Conservation (phyloP, 176 grass and related monocot species). For the Urochloa ruziziensis region DNA sequence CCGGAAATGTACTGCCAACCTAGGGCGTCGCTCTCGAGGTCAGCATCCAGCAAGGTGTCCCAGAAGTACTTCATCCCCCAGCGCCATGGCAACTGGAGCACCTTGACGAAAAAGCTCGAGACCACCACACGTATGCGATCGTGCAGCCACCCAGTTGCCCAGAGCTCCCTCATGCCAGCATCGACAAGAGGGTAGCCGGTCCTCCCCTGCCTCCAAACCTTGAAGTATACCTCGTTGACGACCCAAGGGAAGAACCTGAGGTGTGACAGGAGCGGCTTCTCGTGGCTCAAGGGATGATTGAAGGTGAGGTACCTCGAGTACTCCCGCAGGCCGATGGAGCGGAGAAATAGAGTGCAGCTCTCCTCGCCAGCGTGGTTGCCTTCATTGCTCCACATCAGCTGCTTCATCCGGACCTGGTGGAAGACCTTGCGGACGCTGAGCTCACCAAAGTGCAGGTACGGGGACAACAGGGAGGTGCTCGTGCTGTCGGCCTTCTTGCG, state of each 20-base stretch:
- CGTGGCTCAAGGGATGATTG: constrained; percentile 93
- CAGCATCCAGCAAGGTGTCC: constrained; percentile 95
- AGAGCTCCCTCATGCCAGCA: constrained; percentile 97
- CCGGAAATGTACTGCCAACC: constrained; percentile 99
- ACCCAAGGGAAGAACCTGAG: constrained; percentile 97
- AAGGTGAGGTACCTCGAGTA: constrained; percentile 96
- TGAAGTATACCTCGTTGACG: constrained; percentile 73
- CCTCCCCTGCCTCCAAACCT: constrained; percentile 91
- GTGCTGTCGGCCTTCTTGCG: constrained; percentile 80
- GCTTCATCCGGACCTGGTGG: constrained; percentile 92
- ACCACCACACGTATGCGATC: constrained; percentile 93
- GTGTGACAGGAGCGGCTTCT: constrained; percentile 78
- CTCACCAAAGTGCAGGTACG: constrained; percentile 92
- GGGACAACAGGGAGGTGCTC: constrained; percentile 87
- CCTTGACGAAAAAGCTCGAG: constrained; percentile 95
- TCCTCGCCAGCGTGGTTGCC: constrained; percentile 81
- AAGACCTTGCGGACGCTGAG: constrained; percentile 97
- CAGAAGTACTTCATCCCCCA: constrained; percentile 99
- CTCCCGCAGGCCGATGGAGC: constrained; percentile 79
- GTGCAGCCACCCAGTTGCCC: constrained; percentile 97
- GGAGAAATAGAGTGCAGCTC: constrained; percentile 82
- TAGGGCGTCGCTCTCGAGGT: constrained; percentile 95
- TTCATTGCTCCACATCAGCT: constrained; percentile 83
- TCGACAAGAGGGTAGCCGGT: constrained; percentile 96
- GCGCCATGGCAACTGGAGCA: constrained; percentile 92